Evolutionary conservation across 495 filamentous ascomycete genomes (phyloP).

Genomic region (Aspergillus mulundensis): DNA sequence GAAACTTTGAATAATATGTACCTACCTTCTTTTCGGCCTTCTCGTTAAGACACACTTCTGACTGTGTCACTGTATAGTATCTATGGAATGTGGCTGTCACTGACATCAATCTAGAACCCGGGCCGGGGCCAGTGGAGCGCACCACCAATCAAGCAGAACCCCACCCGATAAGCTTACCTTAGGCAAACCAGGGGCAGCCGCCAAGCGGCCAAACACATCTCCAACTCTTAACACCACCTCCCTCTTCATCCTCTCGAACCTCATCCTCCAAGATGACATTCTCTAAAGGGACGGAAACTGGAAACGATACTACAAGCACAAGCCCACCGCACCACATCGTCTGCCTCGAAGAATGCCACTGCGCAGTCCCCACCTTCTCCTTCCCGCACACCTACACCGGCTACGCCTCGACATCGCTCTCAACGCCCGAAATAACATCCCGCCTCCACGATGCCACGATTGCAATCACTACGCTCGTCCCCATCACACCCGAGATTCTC

Average conservation of each 20-base stretch:
- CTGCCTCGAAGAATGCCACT: conserved; percentile 43
- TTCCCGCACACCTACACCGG: conserved; percentile 33
- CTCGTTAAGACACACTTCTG: no score
- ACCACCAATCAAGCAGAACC: not conserved
- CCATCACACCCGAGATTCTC: conserved; percentile 33
- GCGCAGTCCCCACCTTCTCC: conserved; percentile 37
- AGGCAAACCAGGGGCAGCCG: no score
- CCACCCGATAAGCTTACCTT: no score
- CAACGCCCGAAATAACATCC: conserved; percentile 26
- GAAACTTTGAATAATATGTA: no score
- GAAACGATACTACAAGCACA: not conserved
- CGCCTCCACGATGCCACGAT: conserved; percentile 48
- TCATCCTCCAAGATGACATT: not conserved
- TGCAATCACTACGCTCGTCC: conserved; percentile 38
- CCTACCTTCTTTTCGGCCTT: no score
- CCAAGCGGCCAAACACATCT: no score
- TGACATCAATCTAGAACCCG: no score
- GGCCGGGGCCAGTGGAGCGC: no score
- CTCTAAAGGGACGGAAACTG: not conserved
- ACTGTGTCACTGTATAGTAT: no score
- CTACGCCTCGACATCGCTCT: conserved; percentile 31
- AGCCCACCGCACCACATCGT: conserved; percentile 36
- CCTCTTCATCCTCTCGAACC: no score
- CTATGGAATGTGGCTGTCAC: no score
- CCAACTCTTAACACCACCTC: no score